These are phyloP conservation scores for Anthoceros angustus DNA, from an alignment of 225 moss, liverwort and hornwort species.

Conservation along the genomic window DNA sequence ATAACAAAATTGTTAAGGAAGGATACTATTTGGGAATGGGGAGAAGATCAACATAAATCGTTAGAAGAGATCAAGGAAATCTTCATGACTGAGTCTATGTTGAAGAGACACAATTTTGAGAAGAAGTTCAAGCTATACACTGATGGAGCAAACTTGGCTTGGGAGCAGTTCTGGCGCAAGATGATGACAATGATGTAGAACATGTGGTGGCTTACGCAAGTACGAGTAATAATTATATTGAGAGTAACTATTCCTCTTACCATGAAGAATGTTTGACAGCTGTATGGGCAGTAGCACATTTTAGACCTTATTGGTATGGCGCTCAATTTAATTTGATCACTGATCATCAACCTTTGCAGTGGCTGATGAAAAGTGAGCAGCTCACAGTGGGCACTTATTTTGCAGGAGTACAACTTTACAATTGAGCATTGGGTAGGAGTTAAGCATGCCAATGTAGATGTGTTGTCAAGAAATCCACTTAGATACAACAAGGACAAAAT, in stretches of 20 bases:
- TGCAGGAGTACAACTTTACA: conserved; percentile 10
- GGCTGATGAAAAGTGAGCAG: conserved; percentile 12
- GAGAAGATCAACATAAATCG: conserved; percentile 5
- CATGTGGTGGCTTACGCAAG: conserved; percentile 13
- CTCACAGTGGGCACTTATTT: conserved; percentile 12
- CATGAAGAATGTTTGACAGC: conserved; percentile 13
- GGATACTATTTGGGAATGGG: conserved; percentile 10
- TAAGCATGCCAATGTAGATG: conserved; percentile 7
- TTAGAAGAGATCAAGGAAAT: conserved; percentile 8
- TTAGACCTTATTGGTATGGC: conserved; percentile 8
- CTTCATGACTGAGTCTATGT: conserved; percentile 2
- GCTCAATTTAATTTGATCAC: conserved; percentile 9
- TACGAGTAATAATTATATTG: conserved; percentile 6
- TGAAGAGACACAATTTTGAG: not conserved
- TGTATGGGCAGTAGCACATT: conserved; percentile 10
- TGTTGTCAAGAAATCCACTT: conserved; percentile 7
- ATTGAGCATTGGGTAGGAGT: conserved; percentile 8
- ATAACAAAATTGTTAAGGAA: conserved; percentile 3
- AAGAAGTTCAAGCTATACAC: not conserved
- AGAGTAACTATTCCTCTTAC: conserved; percentile 10
- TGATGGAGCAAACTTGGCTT: conserved; percentile 8
- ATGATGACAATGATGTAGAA: conserved; percentile 3
- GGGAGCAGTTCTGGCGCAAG: conserved; percentile 5
- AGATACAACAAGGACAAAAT: not conserved
- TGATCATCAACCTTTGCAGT: conserved; percentile 13